These are phyloP conservation scores for Carex littledalei DNA, from an alignment of 176 grass and related monocot genomes.

Conservation along the genomic window DNA sequence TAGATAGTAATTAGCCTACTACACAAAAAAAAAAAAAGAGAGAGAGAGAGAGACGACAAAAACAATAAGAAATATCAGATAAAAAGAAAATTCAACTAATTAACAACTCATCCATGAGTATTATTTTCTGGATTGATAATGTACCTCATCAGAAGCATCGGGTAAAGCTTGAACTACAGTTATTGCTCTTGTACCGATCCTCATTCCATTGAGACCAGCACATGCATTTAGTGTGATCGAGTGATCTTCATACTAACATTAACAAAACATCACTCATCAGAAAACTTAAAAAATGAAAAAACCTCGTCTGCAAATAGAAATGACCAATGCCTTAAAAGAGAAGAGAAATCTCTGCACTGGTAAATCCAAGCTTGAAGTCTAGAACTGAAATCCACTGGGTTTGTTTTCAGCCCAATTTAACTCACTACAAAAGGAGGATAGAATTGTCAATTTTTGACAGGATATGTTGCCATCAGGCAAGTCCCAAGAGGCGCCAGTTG, in stretches of 20 bases:
- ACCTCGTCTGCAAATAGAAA: not conserved
- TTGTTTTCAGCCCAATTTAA: not conserved
- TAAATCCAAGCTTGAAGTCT: not conserved
- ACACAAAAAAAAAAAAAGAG: no score
- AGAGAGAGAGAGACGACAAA: not conserved
- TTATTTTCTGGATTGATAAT: slow-evolving; percentile 25
- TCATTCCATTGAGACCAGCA: slow-evolving; percentile 93
- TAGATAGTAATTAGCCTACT: no score
- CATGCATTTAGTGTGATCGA: slow-evolving; percentile 79
- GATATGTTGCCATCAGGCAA: not conserved
- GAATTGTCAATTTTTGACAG: not conserved
- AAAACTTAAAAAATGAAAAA: not conserved
- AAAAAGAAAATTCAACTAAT: slow-evolving; percentile 16
- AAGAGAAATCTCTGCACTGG: not conserved
- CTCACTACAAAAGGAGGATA: not conserved
- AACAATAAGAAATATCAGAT: slow-evolving; percentile 16
- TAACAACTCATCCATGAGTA: slow-evolving; percentile 14
- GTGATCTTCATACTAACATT: slow-evolving; percentile 64
- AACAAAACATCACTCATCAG: slow-evolving; percentile 25
- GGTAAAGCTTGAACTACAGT: slow-evolving; percentile 63
- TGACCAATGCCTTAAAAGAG: not conserved
- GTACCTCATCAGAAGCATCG: slow-evolving; percentile 43
- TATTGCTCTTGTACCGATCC: slow-evolving; percentile 58
- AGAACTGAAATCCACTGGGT: not conserved
- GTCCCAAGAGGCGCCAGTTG: not conserved